Evolutionary conservation across 371 early-diverging fungal species (phyloP).

Genomic region (Mortierella polycephala): DNA sequence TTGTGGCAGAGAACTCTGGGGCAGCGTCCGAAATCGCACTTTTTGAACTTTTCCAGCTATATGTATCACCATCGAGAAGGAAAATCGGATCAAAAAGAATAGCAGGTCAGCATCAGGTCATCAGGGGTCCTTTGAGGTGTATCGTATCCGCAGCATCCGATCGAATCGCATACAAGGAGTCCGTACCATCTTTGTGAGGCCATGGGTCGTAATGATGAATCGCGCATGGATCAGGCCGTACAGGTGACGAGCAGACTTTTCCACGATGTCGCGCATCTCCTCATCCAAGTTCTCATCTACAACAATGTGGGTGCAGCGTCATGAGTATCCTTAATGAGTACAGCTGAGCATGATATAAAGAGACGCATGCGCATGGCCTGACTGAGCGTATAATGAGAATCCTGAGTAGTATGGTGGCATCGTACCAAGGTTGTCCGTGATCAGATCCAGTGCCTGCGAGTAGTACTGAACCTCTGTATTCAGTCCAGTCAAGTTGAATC

Average conservation of each 20-base stretch:
- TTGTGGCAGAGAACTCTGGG: conserved; percentile 92
- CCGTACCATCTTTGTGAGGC: conserved; percentile 86
- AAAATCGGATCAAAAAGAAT: not conserved
- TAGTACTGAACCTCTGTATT: conserved; percentile 79
- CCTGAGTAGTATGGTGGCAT: too few relatives aligned
- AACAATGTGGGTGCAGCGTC: not conserved
- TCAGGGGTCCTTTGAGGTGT: not conserved
- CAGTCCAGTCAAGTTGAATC: conserved; percentile 97
- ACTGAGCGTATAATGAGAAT: too few relatives aligned
- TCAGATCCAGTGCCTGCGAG: conserved; percentile 89
- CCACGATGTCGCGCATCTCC: conserved; percentile 76
- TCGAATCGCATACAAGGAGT: not conserved
- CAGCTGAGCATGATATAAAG: too few relatives aligned
- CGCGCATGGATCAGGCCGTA: conserved; percentile 96
- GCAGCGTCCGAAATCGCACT: conserved; percentile 95
- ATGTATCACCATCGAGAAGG: not conserved
- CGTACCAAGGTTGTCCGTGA: conserved; percentile 82
- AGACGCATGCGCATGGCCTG: too few relatives aligned
- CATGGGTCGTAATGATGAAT: conserved; percentile 89
- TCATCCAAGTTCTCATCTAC: conserved; percentile 76
- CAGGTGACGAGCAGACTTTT: conserved; percentile 84
- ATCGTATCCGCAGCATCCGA: too few relatives aligned
- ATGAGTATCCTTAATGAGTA: not conserved
- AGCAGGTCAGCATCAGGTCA: not conserved
- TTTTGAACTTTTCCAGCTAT: conserved; percentile 86